Percentiles rank a stretch among this genome's conserved stretches.
Conservation (phyloP, 176 grass and related monocot genomes). For the Aegilops longissima region DNA sequence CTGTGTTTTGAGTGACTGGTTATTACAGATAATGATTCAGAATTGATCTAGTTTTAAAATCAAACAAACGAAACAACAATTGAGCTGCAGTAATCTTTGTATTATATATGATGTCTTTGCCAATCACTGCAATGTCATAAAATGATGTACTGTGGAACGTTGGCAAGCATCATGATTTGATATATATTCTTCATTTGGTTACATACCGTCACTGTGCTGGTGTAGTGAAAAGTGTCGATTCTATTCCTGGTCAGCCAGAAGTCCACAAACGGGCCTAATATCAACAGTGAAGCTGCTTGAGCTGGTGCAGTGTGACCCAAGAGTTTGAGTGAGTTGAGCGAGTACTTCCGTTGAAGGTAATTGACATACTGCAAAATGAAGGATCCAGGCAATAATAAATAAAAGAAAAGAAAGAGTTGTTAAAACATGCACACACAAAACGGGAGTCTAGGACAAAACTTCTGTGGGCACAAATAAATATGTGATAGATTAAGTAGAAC, state of each 20-base stretch:
- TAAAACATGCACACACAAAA: neutral
- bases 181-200: neutral
- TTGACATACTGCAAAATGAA: constrained; percentile 49
- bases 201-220: constrained; percentile 31
- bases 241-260: constrained; percentile 52
- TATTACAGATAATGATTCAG: neutral
- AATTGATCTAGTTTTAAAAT: neutral
- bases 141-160: neutral
- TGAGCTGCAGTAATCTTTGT: neutral
- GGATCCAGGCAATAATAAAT: neutral
- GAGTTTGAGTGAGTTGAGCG: constrained; percentile 58
- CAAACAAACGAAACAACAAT: neutral
- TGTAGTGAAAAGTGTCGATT: constrained; percentile 47
- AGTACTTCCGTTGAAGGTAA: constrained; percentile 65
- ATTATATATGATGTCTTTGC: neutral
- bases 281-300: constrained; percentile 48
- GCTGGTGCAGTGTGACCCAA: constrained; percentile 66
- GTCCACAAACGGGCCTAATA: constrained; percentile 58
- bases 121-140: neutral
- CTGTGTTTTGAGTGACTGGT: neutral
- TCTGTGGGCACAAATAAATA: neutral
- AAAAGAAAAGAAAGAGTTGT: neutral
- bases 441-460: neutral
- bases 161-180: neutral
- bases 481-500: neutral